Evolutionary conservation across 805 yeast genomes (phyloP).

Genomic region (Yarrowia hollandica): DNA sequence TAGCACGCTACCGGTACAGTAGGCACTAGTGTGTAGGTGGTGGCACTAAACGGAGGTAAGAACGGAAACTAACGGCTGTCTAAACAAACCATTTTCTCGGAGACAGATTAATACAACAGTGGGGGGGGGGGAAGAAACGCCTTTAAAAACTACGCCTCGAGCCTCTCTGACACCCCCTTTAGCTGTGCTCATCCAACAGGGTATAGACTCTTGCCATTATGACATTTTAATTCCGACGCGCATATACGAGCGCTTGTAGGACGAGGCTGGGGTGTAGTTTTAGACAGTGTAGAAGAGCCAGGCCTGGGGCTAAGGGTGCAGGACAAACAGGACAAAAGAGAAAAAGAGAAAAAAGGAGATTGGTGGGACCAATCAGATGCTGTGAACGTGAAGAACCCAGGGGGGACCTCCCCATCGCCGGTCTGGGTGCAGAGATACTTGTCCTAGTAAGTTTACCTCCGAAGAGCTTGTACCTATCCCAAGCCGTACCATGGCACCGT

Average conservation of each 20-base stretch:
- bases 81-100: conserved; percentile 7
- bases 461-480: conserved; percentile 7
- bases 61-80: not conserved
- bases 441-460: conserved; percentile 18
- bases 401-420: too few relatives aligned
- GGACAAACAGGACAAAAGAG: not conserved
- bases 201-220: not conserved
- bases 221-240: conserved; percentile 9
- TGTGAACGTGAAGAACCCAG: too few relatives aligned
- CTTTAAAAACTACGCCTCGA: not conserved
- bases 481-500: conserved; percentile 17
- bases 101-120: too few relatives aligned
- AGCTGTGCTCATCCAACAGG: not conserved
- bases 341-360: not conserved
- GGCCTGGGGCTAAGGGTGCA: conserved; percentile 11
- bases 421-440: too few relatives aligned
- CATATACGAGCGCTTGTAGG: not conserved
- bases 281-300: not conserved
- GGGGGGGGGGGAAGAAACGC: not conserved
- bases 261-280: not conserved
- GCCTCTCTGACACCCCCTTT: not conserved
- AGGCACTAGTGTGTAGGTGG: conserved; percentile 6
- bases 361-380: too few relatives aligned
- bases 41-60: not conserved
- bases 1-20: conserved; percentile 22